Base-by-base conservation (phyloP, 2,329 filamentous ascomycete genomes). In the Cryphonectria nitschkei region DNA sequence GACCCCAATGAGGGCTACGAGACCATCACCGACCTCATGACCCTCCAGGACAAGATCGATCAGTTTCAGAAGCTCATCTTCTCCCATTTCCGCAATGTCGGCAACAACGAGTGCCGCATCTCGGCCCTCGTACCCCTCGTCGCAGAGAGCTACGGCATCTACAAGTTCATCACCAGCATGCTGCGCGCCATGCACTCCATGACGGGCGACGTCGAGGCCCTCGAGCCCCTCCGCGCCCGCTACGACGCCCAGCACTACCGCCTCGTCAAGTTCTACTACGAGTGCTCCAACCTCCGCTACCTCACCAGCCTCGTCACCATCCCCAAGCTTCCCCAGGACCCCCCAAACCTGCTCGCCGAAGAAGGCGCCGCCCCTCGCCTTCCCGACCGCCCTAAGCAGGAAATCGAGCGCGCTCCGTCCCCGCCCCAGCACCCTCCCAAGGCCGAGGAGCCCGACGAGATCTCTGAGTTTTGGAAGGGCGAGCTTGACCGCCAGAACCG, bases 131-230 rank as follows among this genome's bases (percentile, higher is more conserved):
- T 98, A 32, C 94, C 95, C 2, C 84, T 99, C 60, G 96, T 99
- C 3, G 94, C 97, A 80, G 96, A 99, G 84, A 98, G 94, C 80
- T 99, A 98, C 81, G 96, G 96, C 64, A 98, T 99, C 76, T 99
- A 99, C 86, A 98, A 98, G 82, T 99, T 99, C 80, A 95, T 98
- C 75, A 99, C 96, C 0, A 99, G 96, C 91, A 99, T 99, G 96
- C 83, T 99, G 73, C 90, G 96, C 69, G 96, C 96, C 22, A 98
- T 99, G 95, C 95, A 99, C 80, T 95, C 93, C 2, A 94, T 94
- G 63, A 96, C 96, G 16, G 95, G 96, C 69, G 96, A 99, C 77
- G 93, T 97, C 74, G 96, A 98, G 72, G 95, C 94, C 8, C 86
- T 99, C 63, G 92, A 95, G 74, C 96, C 95, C 0, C 88, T 99